Evolutionary conservation across 768 basidiomycete genomes (phyloP).

Genomic region (Boletus patriciae): DNA sequence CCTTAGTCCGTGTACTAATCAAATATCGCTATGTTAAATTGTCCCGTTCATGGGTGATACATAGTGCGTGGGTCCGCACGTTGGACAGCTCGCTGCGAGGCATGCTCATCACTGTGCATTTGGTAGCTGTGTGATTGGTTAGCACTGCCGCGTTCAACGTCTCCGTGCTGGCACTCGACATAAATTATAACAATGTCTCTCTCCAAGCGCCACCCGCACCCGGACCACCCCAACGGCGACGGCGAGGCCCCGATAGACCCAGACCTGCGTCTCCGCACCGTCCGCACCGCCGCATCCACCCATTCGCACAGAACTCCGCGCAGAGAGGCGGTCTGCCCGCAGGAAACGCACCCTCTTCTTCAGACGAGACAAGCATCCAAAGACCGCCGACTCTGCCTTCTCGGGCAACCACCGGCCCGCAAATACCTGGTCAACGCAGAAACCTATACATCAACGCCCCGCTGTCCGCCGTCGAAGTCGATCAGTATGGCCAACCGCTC

Average conservation of each 20-base stretch:
- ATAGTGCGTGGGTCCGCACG: no score
- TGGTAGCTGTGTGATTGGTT: no score
- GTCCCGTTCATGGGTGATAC: no score
- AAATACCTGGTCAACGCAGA: slow-evolving; percentile 55
- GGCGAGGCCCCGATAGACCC: slow-evolving; percentile 75
- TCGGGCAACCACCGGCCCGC: slow-evolving; percentile 29
- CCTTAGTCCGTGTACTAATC: no score
- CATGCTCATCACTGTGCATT: no score
- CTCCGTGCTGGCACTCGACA: slow-evolving; percentile 33
- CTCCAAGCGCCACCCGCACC: slow-evolving; percentile 39
- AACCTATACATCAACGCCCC: slow-evolving; percentile 82
- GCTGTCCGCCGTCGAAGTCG: slow-evolving; percentile 62
- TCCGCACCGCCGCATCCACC: slow-evolving; percentile 92
- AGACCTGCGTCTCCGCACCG: slow-evolving; percentile 82
- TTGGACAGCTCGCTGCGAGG: no score
- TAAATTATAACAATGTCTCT: slow-evolving; percentile 39
- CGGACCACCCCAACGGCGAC: slow-evolving; percentile 51
- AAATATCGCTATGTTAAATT: no score
- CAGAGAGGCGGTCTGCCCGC: slow-evolving; percentile 45
- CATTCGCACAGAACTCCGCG: slow-evolving; percentile 72
- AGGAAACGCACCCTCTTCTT: slow-evolving; percentile 56
- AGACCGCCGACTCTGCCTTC: slow-evolving; percentile 33
- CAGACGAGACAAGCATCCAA: slow-evolving; percentile 53
- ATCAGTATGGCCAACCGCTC: slow-evolving; percentile 71
- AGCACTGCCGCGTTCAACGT: no score